These are phyloP conservation scores for Metschnikowia drakensbergensis DNA, from an alignment of 805 yeast genomes.

Conservation along the genomic window DNA sequence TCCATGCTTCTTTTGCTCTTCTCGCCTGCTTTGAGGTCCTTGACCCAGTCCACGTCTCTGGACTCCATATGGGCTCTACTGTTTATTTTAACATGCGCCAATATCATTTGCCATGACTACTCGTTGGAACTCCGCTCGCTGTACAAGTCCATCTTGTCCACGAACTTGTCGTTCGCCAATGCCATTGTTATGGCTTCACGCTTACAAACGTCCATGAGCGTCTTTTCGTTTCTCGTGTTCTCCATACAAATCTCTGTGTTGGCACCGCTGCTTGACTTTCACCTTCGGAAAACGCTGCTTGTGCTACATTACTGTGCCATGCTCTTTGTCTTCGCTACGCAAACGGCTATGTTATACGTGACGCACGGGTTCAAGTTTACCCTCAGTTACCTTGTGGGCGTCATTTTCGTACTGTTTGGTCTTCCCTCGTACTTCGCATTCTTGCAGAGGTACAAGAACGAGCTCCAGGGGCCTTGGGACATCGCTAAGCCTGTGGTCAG, in stretches of 20 bases:
- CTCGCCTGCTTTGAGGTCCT: constrained; percentile 85
- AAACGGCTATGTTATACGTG: constrained; percentile 28
- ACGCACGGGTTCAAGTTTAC: constrained; percentile 36
- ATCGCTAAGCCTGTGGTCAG: constrained; percentile 66
- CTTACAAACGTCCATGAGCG: constrained; percentile 65
- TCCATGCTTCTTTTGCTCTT: constrained; percentile 68
- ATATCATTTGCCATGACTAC: constrained; percentile 66
- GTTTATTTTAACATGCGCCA: constrained; percentile 69
- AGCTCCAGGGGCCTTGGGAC: constrained; percentile 92
- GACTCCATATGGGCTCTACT: constrained; percentile 95
- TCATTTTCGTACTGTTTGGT: constrained; percentile 39
- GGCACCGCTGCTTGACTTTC: constrained; percentile 65
- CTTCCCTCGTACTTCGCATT: constrained; percentile 70
- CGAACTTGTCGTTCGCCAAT: constrained; percentile 78
- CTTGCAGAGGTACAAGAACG: constrained; percentile 77
- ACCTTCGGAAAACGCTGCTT: constrained; percentile 44
- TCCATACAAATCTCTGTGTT: constrained; percentile 68
- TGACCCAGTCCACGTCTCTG: constrained; percentile 83
- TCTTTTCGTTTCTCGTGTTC: constrained; percentile 77
- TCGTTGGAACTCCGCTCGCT: constrained; percentile 43
- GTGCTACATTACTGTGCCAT: constrained; percentile 23
- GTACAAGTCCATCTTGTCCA: constrained; percentile 59
- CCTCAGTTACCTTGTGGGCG: constrained; percentile 44
- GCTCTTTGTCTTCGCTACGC: constrained; percentile 20
- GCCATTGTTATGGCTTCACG: constrained; percentile 92